These are phyloP conservation scores for Dissoconium aciculare DNA, from an alignment of 2,329 filamentous ascomycete genomes.

Conservation along the genomic window DNA sequence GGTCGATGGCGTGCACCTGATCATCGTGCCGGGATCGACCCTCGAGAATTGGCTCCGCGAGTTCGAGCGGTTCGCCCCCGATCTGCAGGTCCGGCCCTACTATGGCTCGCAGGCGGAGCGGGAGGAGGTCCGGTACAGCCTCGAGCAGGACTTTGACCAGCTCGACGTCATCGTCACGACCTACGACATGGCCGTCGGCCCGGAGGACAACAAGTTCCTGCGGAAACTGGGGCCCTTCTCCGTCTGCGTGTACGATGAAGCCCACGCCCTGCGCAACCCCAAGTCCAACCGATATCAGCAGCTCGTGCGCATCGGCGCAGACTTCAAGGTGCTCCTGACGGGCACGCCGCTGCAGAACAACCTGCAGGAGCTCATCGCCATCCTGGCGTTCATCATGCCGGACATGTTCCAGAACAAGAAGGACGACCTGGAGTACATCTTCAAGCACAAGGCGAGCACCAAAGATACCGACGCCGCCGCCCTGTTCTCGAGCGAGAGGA, in stretches of 20 bases:
- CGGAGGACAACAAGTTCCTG: slow-evolving; percentile 49
- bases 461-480: slow-evolving; percentile 63
- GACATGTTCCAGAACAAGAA: slow-evolving; percentile 61
- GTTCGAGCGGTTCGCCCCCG: slow-evolving; percentile 73
- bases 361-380: slow-evolving; percentile 73
- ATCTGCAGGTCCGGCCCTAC: slow-evolving; percentile 56
- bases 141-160: slow-evolving; percentile 47
- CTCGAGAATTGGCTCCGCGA: slow-evolving; percentile 92
- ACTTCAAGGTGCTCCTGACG: slow-evolving; percentile 75
- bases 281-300: slow-evolving; percentile 68
- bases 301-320: slow-evolving; percentile 58
- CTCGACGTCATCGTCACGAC: slow-evolving; percentile 60
- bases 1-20: slow-evolving; percentile 57
- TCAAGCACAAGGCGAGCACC: slow-evolving; percentile 80
- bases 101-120: slow-evolving; percentile 55
- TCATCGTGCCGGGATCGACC: slow-evolving; percentile 86
- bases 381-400: slow-evolving; percentile 90
- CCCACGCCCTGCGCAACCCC: slow-evolving; percentile 82
- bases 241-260: slow-evolving; percentile 76
- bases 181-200: slow-evolving; percentile 48
- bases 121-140: slow-evolving; percentile 49
- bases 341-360: slow-evolving; percentile 94
- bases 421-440: slow-evolving; percentile 70
- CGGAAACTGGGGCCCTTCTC: slow-evolving; percentile 37
- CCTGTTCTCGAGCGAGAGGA: slow-evolving; percentile 72